These are phyloP conservation scores for Niebla homalea DNA, from an alignment of 495 filamentous ascomycete species.

Conservation along the genomic window DNA sequence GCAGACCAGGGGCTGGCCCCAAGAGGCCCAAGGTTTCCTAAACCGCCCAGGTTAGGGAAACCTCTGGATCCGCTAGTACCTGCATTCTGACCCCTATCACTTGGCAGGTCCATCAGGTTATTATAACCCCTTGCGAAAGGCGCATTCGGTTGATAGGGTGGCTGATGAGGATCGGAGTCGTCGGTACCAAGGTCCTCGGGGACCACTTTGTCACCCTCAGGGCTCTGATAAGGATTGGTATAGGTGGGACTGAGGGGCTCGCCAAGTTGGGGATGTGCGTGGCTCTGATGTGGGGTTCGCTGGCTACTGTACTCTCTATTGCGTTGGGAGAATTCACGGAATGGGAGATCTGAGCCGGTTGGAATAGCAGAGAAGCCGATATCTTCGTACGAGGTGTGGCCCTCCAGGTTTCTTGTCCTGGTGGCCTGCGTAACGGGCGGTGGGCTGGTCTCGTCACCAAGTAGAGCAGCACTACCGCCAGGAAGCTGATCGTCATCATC, in stretches of 20 bases:
- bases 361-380: constrained; percentile 53
- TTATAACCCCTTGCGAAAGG: constrained; percentile 33
- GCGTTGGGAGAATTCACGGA: constrained; percentile 47
- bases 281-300: constrained; percentile 40
- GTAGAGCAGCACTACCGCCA: constrained; percentile 65
- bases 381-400: constrained; percentile 37
- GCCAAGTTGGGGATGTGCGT: constrained; percentile 29
- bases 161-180: constrained; percentile 40
- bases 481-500: constrained; percentile 37
- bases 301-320: constrained; percentile 42
- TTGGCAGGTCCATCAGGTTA: constrained; percentile 49
- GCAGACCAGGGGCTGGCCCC: constrained; percentile 38
- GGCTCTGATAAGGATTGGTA: constrained; percentile 95
- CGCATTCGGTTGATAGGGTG: constrained; percentile 38
- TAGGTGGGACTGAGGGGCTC: constrained; percentile 83
- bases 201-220: constrained; percentile 63
- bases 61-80: constrained; percentile 59
- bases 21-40: constrained; percentile 45
- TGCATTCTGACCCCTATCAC: constrained; percentile 82
- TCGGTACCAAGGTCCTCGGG: constrained; percentile 53
- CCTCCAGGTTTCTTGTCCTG: constrained; percentile 42
- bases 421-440: constrained; percentile 29
- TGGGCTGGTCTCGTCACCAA: constrained; percentile 64
- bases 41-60: constrained; percentile 52
- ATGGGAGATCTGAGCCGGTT: constrained; percentile 63